Base-by-base conservation (phyloP, 192 early-diverging fungal genomes). In the Gigaspora rosea region DNA sequence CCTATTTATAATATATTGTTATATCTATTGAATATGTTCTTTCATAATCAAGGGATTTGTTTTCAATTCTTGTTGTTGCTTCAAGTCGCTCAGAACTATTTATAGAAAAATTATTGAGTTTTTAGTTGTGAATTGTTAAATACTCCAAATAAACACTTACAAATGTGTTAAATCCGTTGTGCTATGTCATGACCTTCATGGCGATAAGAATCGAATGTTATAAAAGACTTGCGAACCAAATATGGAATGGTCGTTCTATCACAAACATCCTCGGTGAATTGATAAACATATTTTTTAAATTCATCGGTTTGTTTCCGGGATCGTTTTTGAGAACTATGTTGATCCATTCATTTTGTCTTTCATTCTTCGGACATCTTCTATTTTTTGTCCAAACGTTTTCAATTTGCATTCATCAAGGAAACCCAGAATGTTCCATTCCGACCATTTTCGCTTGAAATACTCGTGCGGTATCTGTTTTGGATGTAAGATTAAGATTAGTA, bases 211-310 rank as follows among this genome's bases (percentile, higher is more conserved):
- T 58, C 18, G 46, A 73, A 50, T 0, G 48, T 20, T 74, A 74
- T 13, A 74, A 74, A 74, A 27, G 59, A 74, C n/a, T 74, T 27
- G 3, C 51, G 51, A 56, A 71, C 69, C 6, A 71, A 32, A 71
- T 33, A 36, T 32, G 71, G 71, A 59, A 73, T 73, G 22, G 16
- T 16, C 8, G 22, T 61, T 61, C 58, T 61, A 27, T 61, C 58
- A 1, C 58, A 61, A 9, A 61, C 9, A 36, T 32, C 57, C 16
- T 73, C 71, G 27, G 52, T 61, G 13, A 73, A 73, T 61, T 73
- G 71, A 41, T 35, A 36, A n/a, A 59, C 58, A 47, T 73, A 73
- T 22, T 73, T 10, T 0, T 46, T 6, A 73, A 73, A 73, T 73
- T 73, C 71, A n/a, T 12, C 71, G 7, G 54, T 73, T 59, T 57